Percentiles rank a stretch among this genome's conserved stretches.
These are phyloP conservation scores for Erodium trifolium DNA, from an alignment of 441 rosid species.

Conservation along the genomic window DNA sequence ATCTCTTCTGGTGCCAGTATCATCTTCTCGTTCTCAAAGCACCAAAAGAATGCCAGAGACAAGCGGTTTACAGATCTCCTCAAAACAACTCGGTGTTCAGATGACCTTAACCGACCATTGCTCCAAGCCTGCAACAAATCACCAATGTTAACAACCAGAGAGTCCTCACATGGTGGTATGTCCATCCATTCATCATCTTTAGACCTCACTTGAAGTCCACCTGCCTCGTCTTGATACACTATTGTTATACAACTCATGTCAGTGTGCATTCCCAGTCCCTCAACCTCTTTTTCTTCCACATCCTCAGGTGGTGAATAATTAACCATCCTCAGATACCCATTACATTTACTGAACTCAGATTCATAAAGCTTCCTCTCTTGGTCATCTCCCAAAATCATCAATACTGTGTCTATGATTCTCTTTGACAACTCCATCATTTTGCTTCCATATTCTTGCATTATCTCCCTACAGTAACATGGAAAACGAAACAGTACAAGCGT, in stretches of 20 bases:
- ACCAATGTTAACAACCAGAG: constrained; percentile 33
- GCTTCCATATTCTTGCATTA: constrained; percentile 45
- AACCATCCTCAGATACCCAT: constrained; percentile 58
- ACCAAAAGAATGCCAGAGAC: constrained; percentile 57
- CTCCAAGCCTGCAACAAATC: constrained; percentile 82
- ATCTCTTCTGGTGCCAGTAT: constrained; percentile 22
- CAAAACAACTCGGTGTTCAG: constrained; percentile 61
- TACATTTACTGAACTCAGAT: constrained; percentile 42
- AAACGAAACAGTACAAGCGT: neutral
- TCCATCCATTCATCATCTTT: constrained; percentile 57
- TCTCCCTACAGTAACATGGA: constrained; percentile 28
- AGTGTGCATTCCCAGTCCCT: constrained; percentile 72
- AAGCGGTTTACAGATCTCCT: constrained; percentile 33
- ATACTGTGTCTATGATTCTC: constrained; percentile 38
- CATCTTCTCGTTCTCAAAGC: constrained; percentile 58
- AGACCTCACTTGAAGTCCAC: constrained; percentile 71
- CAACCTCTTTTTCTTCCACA: constrained; percentile 39
- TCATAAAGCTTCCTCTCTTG: constrained; percentile 30
- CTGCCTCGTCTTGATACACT: constrained; percentile 55
- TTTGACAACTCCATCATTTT: constrained; percentile 45
- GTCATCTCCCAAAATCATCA: constrained; percentile 36
- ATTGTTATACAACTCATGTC: constrained; percentile 43
- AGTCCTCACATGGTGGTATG: constrained; percentile 40
- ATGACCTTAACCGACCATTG: constrained; percentile 56
- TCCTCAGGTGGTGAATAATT: constrained; percentile 49